Evolutionary conservation across 2,329 filamentous ascomycete genomes (phyloP).

Genomic region (Aschersonia sp.): DNA sequence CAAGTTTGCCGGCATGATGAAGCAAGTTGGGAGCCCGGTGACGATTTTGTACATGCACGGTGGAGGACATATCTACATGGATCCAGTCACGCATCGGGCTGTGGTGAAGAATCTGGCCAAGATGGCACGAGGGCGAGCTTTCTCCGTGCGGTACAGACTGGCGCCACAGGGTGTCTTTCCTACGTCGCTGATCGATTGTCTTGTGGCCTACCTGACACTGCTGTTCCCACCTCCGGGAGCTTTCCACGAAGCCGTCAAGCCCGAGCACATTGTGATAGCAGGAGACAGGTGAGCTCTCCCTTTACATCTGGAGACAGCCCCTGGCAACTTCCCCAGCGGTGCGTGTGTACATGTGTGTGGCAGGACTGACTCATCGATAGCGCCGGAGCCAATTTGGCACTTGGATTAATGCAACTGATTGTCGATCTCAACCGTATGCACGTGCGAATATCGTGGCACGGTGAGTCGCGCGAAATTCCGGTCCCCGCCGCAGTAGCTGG

Average conservation of each 20-base stretch:
- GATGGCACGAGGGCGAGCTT: conserved; percentile 51
- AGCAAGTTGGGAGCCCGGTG: conserved; percentile 45
- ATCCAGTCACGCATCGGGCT: conserved; percentile 52
- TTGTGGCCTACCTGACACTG: conserved; percentile 58
- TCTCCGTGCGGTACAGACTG: conserved; percentile 61
- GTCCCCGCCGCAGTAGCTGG: conserved; percentile 51
- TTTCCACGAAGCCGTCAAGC: conserved; percentile 48
- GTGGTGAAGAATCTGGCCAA: conserved; percentile 48
- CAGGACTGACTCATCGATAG: conserved; percentile 17
- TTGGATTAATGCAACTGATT: conserved; percentile 54
- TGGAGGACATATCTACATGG: conserved; percentile 59
- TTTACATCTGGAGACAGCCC: background rate
- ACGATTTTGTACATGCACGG: conserved; percentile 66
- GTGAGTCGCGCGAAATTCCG: conserved; percentile 39
- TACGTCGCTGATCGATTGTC: conserved; percentile 55
- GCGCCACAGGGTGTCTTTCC: conserved; percentile 66
- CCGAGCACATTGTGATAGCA: conserved; percentile 53
- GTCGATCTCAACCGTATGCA: conserved; percentile 42
- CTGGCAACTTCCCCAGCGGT: too few species aligned
- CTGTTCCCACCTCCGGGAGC: conserved; percentile 57
- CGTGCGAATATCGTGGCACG: conserved; percentile 44
- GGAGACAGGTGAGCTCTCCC: conserved; percentile 44
- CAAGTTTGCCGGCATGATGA: conserved; percentile 53
- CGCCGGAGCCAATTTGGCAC: conserved; percentile 58
- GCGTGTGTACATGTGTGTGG: too few species aligned